Percentiles rank a stretch among this genome's conserved stretches.
Evolutionary conservation across 202 grass and related monocot genomes (phyloP).

Genomic region (Miscanthus sacchariflorus): DNA sequence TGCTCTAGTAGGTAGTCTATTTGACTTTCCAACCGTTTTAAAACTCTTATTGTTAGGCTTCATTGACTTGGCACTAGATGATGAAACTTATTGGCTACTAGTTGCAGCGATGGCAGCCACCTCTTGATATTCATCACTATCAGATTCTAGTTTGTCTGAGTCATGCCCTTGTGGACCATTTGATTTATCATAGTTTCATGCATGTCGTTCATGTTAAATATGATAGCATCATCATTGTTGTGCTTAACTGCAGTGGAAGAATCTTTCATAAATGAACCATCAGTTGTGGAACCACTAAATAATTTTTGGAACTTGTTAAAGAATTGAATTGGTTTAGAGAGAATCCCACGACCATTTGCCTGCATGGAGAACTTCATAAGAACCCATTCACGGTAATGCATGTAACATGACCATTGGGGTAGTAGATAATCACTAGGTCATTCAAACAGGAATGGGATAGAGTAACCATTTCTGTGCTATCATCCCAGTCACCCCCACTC

Average conservation of each 20-base stretch:
- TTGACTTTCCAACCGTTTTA: background rate
- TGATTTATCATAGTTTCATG: too few relatives aligned
- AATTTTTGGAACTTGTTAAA: background rate
- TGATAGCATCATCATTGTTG: background rate
- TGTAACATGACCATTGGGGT: too few relatives aligned
- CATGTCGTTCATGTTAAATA: background rate
- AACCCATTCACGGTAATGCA: too few relatives aligned
- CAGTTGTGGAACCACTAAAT: background rate
- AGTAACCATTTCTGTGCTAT: background rate
- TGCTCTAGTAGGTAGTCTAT: background rate
- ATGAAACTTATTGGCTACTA: slow-evolving; percentile 5
- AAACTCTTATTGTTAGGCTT: background rate
- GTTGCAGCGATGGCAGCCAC: background rate
- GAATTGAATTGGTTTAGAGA: slow-evolving; percentile 1
- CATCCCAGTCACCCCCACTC: background rate
- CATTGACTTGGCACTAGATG: background rate
- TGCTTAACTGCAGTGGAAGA: background rate
- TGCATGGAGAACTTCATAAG: background rate
- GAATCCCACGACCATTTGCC: background rate
- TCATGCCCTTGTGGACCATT: background rate
- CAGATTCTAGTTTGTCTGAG: background rate
- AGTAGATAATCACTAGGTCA: too few relatives aligned
- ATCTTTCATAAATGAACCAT: slow-evolving; percentile 15
- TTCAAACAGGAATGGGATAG: too few relatives aligned
- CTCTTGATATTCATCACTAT: background rate